These are phyloP conservation scores for Takakia lepidozioides DNA, from an alignment of 225 moss, liverwort and hornwort species.

Conservation along the genomic window DNA sequence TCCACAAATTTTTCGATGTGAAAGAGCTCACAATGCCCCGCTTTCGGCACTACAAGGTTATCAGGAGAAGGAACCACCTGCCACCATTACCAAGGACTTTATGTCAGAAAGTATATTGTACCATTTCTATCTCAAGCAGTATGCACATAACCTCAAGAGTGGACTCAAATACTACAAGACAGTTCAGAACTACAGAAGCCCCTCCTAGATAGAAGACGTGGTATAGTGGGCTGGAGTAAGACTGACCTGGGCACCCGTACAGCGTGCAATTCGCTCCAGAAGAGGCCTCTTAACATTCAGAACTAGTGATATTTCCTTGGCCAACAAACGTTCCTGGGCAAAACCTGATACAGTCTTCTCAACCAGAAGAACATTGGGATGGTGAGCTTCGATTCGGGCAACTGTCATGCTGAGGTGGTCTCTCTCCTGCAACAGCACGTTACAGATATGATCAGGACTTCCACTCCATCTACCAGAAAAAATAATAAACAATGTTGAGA, in stretches of 20 bases:
- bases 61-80: constrained; percentile 78
- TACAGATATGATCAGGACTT: no score
- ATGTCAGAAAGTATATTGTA: no score
- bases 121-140: no score
- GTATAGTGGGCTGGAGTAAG: constrained; percentile 6
- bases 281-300: constrained; percentile 79
- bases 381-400: constrained; percentile 84
- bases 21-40: constrained; percentile 73
- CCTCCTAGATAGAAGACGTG: no score
- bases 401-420: constrained; percentile 97
- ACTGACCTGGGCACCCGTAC: constrained; percentile 78
- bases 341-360: constrained; percentile 88
- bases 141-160: no score
- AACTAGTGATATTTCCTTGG: constrained; percentile 79
- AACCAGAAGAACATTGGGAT: constrained; percentile 86
- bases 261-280: constrained; percentile 82
- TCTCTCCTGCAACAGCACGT: no score
- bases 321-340: constrained; percentile 73
- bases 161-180: no score
- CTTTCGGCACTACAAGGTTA: constrained; percentile 56
- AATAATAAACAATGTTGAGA: no score
- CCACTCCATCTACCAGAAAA: no score
- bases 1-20: constrained; percentile 86
- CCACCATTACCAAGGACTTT: constrained; percentile 8
- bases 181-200: no score